Base-by-base conservation (phyloP, 176 grass and related monocot species). In the Aechmea fasciata region DNA sequence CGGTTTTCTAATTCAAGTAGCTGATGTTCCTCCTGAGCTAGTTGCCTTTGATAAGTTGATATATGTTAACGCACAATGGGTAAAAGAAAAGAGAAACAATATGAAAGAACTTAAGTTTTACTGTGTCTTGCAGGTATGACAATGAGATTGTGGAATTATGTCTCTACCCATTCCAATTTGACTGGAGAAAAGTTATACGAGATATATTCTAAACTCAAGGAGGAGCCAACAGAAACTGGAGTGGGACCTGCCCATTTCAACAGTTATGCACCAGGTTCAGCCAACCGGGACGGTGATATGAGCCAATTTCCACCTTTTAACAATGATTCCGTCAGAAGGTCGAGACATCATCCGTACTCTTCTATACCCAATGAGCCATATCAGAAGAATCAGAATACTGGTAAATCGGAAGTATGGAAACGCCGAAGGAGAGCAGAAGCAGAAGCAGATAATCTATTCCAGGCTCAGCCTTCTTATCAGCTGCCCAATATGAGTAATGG, bases 91-190 rank as follows among this genome's bases (percentile, higher is more conserved):
- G 55, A 61, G 17, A 10, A 41, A 41, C 33, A 41, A 41, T 41
- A 73, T 53, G 13, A 68, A 63, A 66, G 11, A 64, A 67, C 33
- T 29, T 67, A 61, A 61, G 13, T 57, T 71, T 64, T 74, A 71
- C 81, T 77, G 9, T 52, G 79, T 14, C 3, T 71, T 87, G 62
- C 79, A 99, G 94, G 94, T 75, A 99, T 99, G 94, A 75, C 79
- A 41, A 93, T 71, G 61, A 90, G 94, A 73, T 85, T 99, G 69
- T 99, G 94, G 94, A 99, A 99, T 73, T 99, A 99, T 69, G 94
- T 99, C 11, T 88, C 94, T 65, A 85, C 75, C 22, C 93, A 90
- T 78, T 99, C 94, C 65, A 99, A 92, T 85, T 81, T 93, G 85
- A 85, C 86, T 12, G 89, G 94, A 75, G 89, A 99, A 13, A 83